A percentile compares a stretch with the other conserved stretches of the same genome.
Conservation (phyloP, 2,329 filamentous ascomycete genomes). For the Microdochium trichocladiopsis region DNA sequence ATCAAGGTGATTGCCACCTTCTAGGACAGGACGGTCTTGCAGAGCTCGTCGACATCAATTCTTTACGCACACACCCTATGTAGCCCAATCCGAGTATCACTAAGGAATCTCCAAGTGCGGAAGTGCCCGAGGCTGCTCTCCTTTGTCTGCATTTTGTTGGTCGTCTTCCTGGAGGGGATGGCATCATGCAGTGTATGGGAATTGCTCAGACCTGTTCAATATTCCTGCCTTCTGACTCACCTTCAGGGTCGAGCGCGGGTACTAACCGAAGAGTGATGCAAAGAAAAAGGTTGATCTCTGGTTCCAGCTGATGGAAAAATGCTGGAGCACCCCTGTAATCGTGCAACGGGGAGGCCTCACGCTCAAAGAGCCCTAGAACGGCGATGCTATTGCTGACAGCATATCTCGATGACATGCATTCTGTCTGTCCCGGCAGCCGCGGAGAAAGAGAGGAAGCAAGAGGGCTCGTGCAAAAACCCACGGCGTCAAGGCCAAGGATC, state of each 20-base stretch:
- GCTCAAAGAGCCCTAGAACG: neutral
- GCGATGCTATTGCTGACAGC: neutral
- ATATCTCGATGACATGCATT: neutral
- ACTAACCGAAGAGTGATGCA: neutral
- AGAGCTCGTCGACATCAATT: neutral
- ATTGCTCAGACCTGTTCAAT: neutral
- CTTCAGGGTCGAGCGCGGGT: neutral
- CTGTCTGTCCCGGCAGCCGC: too few relatives aligned
- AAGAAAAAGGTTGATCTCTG: neutral
- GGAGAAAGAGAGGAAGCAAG: too few relatives aligned
- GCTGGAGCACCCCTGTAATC: neutral
- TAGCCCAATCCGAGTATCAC: neutral
- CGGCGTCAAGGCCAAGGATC: too few relatives aligned
- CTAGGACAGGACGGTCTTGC: neutral
- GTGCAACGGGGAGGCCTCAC: neutral
- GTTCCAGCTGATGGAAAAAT: neutral
- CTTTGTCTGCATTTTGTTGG: neutral
- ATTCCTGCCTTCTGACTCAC: neutral
- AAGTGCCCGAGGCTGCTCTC: neutral
- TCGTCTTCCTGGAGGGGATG: neutral
- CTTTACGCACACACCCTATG: neutral
- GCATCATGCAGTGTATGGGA: neutral
- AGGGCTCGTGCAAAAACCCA: too few relatives aligned
- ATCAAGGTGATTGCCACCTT: neutral
- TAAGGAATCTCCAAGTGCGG: neutral